Conservation (phyloP, 2,329 filamentous ascomycete genomes). For the Trichoderma gracile region DNA sequence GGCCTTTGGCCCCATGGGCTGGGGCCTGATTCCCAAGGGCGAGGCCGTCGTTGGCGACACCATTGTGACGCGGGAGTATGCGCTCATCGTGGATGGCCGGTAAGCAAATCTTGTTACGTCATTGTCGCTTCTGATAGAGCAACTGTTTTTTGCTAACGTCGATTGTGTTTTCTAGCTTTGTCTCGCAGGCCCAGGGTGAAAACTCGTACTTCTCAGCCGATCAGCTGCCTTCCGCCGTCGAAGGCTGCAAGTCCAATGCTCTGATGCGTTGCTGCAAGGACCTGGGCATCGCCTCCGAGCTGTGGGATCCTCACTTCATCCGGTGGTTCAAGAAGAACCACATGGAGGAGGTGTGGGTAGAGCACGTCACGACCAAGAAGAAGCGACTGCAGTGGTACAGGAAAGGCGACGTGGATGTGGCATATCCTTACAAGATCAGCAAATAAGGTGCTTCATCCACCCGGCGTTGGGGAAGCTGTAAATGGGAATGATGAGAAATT, state of each 20-base stretch:
- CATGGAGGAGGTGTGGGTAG: slow-evolving; percentile 82
- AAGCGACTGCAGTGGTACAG: slow-evolving; percentile 83
- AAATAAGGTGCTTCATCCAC: slow-evolving; percentile 25
- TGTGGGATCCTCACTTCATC: slow-evolving; percentile 95
- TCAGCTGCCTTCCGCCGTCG: slow-evolving; percentile 87
- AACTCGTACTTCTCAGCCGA: slow-evolving; percentile 91
- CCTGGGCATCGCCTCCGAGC: slow-evolving; percentile 86
- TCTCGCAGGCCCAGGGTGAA: slow-evolving; percentile 90
- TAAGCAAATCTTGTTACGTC: slow-evolving; percentile 45
- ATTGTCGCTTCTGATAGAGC: not conserved
- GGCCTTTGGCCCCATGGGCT: slow-evolving; percentile 92
- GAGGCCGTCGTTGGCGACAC: slow-evolving; percentile 83
- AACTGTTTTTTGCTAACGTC: slow-evolving; percentile 18
- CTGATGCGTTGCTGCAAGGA: slow-evolving; percentile 99
- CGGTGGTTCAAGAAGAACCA: slow-evolving; percentile 74
- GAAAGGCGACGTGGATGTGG: slow-evolving; percentile 72
- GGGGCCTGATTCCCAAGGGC: slow-evolving; percentile 87
- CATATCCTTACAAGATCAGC: slow-evolving; percentile 57
- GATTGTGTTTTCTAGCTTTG: slow-evolving; percentile 59
- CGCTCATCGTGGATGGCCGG: slow-evolving; percentile 84
- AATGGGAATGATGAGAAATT: not conserved
- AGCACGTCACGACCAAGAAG: slow-evolving; percentile 85
- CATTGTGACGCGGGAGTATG: slow-evolving; percentile 86
- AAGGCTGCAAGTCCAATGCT: slow-evolving; percentile 97
- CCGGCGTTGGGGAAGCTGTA: not conserved